These are phyloP conservation scores for Petunia hybrid DNA, from an alignment of 305 asterid genomes.

Conservation along the genomic window DNA sequence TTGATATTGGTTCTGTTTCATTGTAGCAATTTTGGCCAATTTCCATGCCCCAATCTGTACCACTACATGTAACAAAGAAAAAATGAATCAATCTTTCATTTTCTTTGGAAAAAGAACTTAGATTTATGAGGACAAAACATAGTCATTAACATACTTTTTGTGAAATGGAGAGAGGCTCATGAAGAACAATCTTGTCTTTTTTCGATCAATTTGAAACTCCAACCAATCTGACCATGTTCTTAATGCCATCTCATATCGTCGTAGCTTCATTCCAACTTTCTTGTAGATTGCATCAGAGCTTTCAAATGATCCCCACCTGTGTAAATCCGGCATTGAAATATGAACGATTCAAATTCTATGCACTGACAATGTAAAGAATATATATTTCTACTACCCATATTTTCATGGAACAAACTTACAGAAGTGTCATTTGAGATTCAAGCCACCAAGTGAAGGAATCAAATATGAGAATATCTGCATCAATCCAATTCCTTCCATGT, in stretches of 20 bases:
- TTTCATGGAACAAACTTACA: conserved; percentile 39
- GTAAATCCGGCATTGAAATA: neutral
- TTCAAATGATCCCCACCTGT: conserved; percentile 40
- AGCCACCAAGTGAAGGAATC: conserved; percentile 50
- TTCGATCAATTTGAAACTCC: conserved; percentile 38
- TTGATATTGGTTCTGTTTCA: conserved; percentile 42
- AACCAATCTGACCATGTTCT: conserved; percentile 54
- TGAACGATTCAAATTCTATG: neutral
- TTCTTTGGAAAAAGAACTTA: conserved; percentile 34
- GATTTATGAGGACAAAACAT: neutral
- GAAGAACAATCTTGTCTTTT: conserved; percentile 45
- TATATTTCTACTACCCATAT: neutral
- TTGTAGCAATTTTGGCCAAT: conserved; percentile 39
- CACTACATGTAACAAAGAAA: conserved; percentile 35
- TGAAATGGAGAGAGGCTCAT: conserved; percentile 52
- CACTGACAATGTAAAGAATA: neutral
- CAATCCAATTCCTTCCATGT: conserved; percentile 47
- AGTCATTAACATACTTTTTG: conserved; percentile 3
- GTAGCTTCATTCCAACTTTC: conserved; percentile 31
- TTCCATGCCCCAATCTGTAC: conserved; percentile 45
- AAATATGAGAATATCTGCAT: conserved; percentile 49
- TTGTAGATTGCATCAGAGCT: conserved; percentile 36
- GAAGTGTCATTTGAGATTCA: conserved; percentile 39
- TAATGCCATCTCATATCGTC: conserved; percentile 44
- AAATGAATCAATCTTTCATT: neutral